Percentiles rank a stretch among this genome's conserved stretches.
Evolutionary conservation across 2,329 filamentous ascomycete species (phyloP).

Genomic region (Microascus cirrosus): DNA sequence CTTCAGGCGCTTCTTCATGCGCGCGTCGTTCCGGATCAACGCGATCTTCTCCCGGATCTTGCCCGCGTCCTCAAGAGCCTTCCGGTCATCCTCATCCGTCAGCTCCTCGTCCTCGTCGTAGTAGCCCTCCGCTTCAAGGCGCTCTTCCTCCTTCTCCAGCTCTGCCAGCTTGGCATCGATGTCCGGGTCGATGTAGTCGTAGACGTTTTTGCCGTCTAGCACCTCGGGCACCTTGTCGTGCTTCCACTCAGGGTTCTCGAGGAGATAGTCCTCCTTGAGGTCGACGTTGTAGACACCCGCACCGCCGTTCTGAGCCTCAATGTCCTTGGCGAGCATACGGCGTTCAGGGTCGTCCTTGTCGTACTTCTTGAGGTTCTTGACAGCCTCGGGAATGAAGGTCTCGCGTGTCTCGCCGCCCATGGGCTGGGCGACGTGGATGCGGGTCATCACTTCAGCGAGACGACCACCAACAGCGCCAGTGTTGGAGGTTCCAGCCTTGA

Average conservation of each 20-base stretch:
- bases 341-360: conserved; percentile 83
- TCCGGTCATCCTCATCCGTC: conserved; percentile 80
- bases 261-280: conserved; percentile 75
- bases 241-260: conserved; percentile 88
- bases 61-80: conserved; percentile 83
- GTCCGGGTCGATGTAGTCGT: conserved; percentile 93
- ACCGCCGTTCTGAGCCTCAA: conserved; percentile 86
- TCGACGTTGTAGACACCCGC: conserved; percentile 95
- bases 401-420: conserved; percentile 70
- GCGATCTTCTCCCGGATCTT: conserved; percentile 91
- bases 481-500: conserved; percentile 78
- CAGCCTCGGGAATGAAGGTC: conserved; percentile 78
- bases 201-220: conserved; percentile 91
- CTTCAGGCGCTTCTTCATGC: conserved; percentile 94
- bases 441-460: conserved; percentile 78
- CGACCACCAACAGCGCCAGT: conserved; percentile 68
- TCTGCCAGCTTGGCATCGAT: conserved; percentile 88
- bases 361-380: conserved; percentile 75
- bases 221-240: conserved; percentile 92
- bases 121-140: conserved; percentile 80
- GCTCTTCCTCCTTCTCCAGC: conserved; percentile 91
- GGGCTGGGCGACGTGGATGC: conserved; percentile 95
- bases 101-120: conserved; percentile 79
- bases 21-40: conserved; percentile 85
- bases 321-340: conserved; percentile 67